Evolutionary conservation across 2,329 filamentous ascomycete genomes (phyloP).

Genomic region (Didymella segeticola): DNA sequence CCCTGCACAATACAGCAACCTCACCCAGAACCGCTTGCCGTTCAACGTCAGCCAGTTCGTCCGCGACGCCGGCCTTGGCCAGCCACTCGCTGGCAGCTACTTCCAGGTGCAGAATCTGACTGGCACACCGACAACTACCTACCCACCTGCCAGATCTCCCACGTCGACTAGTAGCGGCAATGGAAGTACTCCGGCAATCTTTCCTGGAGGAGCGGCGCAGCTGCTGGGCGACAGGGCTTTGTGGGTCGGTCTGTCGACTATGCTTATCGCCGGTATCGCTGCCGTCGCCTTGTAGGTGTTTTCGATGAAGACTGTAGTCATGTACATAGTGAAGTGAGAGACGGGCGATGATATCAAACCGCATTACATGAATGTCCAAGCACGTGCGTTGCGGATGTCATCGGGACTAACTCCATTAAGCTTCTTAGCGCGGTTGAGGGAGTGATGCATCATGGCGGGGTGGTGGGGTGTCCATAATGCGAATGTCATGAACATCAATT

Average conservation of each 20-base stretch:
- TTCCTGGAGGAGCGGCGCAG: constrained; percentile 24
- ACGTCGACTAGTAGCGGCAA: constrained; percentile 11
- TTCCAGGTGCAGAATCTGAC: constrained; percentile 46
- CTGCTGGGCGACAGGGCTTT: constrained; percentile 17
- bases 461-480: constrained; percentile 8
- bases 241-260: constrained; percentile 25
- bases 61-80: constrained; percentile 35
- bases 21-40: constrained; percentile 31
- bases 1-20: constrained; percentile 35
- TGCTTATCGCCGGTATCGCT: constrained; percentile 26
- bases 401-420: not conserved
- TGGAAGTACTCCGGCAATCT: constrained; percentile 7
- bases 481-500: constrained; percentile 9
- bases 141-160: constrained; percentile 23
- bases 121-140: constrained; percentile 28
- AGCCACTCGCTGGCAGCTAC: constrained; percentile 48
- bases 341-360: not conserved
- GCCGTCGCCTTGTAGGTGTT: constrained; percentile 30
- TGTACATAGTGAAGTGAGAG: not conserved
- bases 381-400: constrained; percentile 16
- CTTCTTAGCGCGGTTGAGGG: not conserved
- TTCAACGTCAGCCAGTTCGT: constrained; percentile 50
- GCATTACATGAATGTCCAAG: not conserved
- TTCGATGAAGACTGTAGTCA: not conserved
- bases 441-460: not conserved